phyloP scores from a whole-genome alignment of 2,329 filamentous ascomycete genomes.

The Cladophialophora bantiana region DNA sequence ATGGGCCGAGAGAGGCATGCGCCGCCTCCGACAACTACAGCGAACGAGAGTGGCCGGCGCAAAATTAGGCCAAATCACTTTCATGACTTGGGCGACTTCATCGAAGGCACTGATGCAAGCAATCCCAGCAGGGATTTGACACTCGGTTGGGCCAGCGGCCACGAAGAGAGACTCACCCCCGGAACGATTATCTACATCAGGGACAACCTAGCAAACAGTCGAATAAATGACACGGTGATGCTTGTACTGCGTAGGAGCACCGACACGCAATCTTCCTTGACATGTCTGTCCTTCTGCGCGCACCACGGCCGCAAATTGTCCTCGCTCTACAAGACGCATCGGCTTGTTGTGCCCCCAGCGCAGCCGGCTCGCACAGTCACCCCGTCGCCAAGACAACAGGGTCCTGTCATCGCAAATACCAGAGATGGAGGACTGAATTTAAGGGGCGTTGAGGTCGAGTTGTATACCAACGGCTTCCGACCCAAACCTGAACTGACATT shows the following conservation, averaged over 20 bases:
- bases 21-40: too few relatives aligned
- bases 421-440: neutral
- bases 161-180: neutral
- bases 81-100: conserved; percentile 1
- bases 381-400: neutral
- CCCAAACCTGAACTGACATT: neutral
- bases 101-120: neutral
- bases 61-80: neutral
- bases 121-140: neutral
- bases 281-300: conserved; percentile 9
- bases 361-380: neutral
- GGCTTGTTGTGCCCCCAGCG: neutral
- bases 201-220: neutral
- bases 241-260: conserved; percentile 3
- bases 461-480: neutral
- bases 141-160: neutral
- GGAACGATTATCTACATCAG: conserved; percentile 8
- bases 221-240: conserved; percentile 2
- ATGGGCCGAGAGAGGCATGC: too few relatives aligned
- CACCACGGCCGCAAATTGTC: neutral
- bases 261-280: conserved; percentile 7
- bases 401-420: neutral
- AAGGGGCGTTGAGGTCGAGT: neutral
- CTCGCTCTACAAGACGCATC: neutral
- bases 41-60: neutral